Evolutionary conservation across 257 asterid genomes (phyloP).

Genomic region (Haberlea rhodopensis): DNA sequence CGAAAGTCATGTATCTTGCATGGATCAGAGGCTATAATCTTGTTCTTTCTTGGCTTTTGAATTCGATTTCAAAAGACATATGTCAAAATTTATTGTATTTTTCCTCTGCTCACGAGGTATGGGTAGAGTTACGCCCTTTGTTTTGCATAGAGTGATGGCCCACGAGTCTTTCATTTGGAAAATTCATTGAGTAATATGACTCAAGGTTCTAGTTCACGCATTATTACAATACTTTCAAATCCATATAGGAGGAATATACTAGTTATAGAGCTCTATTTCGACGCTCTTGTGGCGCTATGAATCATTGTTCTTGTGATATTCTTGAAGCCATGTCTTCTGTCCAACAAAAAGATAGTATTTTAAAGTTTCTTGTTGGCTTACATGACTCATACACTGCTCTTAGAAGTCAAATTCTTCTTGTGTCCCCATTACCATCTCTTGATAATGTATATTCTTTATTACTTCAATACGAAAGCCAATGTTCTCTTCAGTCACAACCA

Average conservation of each 20-base stretch:
- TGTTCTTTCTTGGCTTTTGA: neutral
- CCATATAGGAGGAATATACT: neutral
- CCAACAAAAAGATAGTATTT: neutral
- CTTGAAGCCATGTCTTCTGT: neutral
- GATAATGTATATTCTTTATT: neutral
- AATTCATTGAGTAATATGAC: neutral
- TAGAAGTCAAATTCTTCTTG: neutral
- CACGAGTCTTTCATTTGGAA: neutral
- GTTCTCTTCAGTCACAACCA: neutral
- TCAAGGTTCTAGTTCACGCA: neutral
- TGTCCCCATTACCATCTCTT: neutral
- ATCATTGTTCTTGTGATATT: neutral
- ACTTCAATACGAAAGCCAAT: neutral
- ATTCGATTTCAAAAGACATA: neutral
- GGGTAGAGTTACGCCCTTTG: neutral
- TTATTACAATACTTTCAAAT: too few relatives aligned
- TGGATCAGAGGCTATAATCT: neutral
- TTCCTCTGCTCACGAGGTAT: neutral
- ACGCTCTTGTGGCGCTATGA: neutral
- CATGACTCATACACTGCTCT: neutral
- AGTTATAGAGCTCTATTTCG: neutral
- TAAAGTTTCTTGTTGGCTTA: neutral
- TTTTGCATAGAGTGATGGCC: neutral
- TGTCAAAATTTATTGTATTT: neutral
- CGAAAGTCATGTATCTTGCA: neutral